A percentile compares a stretch with the other conserved stretches of the same genome.
Conservation (phyloP, 768 basidiomycete genomes). For the Coprinellus micaceus region DNA sequence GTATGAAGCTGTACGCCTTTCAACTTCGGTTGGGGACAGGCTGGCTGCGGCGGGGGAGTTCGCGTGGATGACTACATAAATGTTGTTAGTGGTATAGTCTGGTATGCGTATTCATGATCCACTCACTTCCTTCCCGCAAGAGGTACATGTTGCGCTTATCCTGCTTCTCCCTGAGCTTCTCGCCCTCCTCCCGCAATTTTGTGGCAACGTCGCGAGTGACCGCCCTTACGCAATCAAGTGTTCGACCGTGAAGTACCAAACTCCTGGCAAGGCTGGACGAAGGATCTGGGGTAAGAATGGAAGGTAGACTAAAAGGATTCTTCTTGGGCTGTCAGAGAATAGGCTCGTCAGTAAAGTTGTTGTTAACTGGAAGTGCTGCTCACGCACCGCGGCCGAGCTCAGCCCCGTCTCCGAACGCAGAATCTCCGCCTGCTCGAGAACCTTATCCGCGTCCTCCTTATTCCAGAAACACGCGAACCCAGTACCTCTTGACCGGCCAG, state of each 20-base stretch:
- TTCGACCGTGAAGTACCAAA: constrained; percentile 88
- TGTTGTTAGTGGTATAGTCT: not conserved
- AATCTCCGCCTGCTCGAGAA: constrained; percentile 74
- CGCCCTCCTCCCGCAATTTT: constrained; percentile 84
- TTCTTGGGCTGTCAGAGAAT: constrained; percentile 47
- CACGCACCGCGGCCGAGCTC: too few relatives aligned
- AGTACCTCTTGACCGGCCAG: constrained; percentile 87
- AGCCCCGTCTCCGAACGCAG: constrained; percentile 60
- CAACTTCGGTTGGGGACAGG: constrained; percentile 72
- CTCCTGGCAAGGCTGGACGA: constrained; percentile 78
- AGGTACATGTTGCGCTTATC: constrained; percentile 97
- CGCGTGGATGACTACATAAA: constrained; percentile 75
- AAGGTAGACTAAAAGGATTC: constrained; percentile 85
- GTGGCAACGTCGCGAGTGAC: constrained; percentile 88
- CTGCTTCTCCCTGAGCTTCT: constrained; percentile 78
- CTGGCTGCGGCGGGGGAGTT: constrained; percentile 76
- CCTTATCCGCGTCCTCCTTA: constrained; percentile 81
- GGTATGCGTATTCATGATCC: not conserved
- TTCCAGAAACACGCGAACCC: constrained; percentile 99
- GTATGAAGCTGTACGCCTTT: constrained; percentile 81
- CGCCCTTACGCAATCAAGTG: constrained; percentile 85
- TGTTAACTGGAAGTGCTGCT: too few relatives aligned
- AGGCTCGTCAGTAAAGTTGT: too few relatives aligned
- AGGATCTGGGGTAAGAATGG: constrained; percentile 91
- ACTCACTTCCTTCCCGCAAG: constrained; percentile 89